Conservation (phyloP, 192 early-diverging fungal species). For the Coemansia reversa region DNA sequence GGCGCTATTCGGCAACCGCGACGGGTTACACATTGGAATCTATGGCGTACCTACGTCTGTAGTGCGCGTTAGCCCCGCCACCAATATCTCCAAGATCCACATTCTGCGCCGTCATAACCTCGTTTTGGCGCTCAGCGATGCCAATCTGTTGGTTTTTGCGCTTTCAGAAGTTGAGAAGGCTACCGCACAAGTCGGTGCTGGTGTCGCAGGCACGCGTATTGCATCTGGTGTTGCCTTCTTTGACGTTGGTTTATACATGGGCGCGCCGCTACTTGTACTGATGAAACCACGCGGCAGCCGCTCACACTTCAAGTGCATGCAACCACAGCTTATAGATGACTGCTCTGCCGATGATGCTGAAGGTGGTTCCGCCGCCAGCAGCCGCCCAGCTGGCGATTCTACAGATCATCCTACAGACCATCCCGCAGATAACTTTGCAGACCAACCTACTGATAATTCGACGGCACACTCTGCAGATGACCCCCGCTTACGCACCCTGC, state of each 20-base stretch:
- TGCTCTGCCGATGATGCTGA: constrained; percentile 14
- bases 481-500: constrained; percentile 11
- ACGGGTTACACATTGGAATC: constrained; percentile 52
- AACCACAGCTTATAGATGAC: constrained; percentile 25
- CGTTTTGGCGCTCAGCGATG: constrained; percentile 40
- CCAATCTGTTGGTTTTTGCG: constrained; percentile 39
- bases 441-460: background rate
- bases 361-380: constrained; percentile 5
- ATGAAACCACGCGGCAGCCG: constrained; percentile 47
- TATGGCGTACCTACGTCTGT: constrained; percentile 51
- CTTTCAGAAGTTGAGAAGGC: constrained; percentile 42
- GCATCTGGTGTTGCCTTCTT: constrained; percentile 49
- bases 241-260: constrained; percentile 43
- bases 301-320: constrained; percentile 56
- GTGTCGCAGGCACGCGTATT: constrained; percentile 32
- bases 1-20: constrained; percentile 44
- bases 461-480: background rate
- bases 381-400: background rate
- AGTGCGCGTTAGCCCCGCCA: constrained; percentile 26
- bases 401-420: background rate
- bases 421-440: background rate
- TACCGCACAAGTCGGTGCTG: constrained; percentile 17
- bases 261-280: constrained; percentile 40
- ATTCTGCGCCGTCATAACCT: constrained; percentile 39
- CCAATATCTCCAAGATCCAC: constrained; percentile 37